A percentile compares a stretch with the other conserved stretches of the same genome.
phyloP scores from a whole-genome alignment of 148 eudicot genomes.

The Chenopodium suecicum region DNA sequence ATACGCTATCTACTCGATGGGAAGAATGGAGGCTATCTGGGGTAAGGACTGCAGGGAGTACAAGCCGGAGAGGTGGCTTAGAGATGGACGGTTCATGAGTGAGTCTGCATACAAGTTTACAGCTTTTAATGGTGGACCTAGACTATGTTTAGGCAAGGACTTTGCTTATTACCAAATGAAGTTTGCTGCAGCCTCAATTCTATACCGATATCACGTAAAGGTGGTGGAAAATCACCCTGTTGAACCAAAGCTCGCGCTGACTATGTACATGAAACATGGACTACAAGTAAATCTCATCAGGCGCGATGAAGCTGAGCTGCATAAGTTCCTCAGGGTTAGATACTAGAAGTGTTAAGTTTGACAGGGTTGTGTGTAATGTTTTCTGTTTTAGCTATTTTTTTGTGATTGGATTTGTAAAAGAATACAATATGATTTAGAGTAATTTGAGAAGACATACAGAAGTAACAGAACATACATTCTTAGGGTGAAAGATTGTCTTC shows the following conservation, averaged over 20 bases:
- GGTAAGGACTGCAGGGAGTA: conserved; percentile 86
- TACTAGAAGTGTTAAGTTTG: conserved; percentile 10
- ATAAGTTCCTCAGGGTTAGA: conserved; percentile 25
- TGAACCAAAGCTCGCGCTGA: conserved; percentile 81
- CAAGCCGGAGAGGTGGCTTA: conserved; percentile 90
- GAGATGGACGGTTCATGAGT: conserved; percentile 76
- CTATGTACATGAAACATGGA: conserved; percentile 96
- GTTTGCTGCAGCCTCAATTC: conserved; percentile 79
- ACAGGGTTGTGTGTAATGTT: conserved; percentile 5
- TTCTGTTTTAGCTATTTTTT: conserved; percentile 16
- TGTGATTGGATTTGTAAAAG: conserved; percentile 23
- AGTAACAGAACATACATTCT: background rate
- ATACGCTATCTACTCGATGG: conserved; percentile 91
- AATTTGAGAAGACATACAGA: conserved; percentile 10
- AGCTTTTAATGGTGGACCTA: conserved; percentile 95
- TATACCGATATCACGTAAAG: conserved; percentile 59
- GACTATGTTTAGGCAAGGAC: conserved; percentile 92
- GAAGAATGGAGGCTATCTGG: conserved; percentile 95
- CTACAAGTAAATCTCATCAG: conserved; percentile 61
- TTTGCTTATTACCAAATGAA: conserved; percentile 98
- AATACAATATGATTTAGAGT: conserved; percentile 2
- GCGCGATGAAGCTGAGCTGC: conserved; percentile 45
- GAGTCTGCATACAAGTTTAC: conserved; percentile 95
- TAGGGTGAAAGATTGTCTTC: background rate
- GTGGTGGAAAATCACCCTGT: conserved; percentile 63